Conservation (phyloP, 148 eudicot genomes). For the Rhododendron henanense region DNA sequence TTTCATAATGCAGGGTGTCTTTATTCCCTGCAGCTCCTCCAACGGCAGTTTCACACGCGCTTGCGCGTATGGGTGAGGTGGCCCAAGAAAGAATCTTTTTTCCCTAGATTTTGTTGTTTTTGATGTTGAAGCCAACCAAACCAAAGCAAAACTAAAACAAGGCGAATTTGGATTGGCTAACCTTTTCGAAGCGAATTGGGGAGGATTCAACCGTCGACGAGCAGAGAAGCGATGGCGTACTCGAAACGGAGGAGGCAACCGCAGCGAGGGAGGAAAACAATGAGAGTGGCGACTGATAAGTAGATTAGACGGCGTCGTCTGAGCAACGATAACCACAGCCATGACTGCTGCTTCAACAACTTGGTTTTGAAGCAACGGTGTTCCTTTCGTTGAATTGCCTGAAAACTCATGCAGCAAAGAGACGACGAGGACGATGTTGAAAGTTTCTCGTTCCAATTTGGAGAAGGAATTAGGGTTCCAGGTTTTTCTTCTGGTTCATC, state of each 20-base stretch:
- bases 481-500: constrained; percentile 3
- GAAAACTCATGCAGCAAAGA: constrained; percentile 13
- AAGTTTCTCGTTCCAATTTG: neutral
- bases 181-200: constrained; percentile 30
- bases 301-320: constrained; percentile 32
- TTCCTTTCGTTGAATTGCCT: neutral
- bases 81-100: too few relatives aligned
- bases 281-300: neutral
- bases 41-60: too few relatives aligned
- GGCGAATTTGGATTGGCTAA: neutral
- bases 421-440: neutral
- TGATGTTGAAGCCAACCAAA: neutral
- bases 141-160: neutral
- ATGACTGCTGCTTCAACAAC: neutral
- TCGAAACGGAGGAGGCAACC: constrained; percentile 21
- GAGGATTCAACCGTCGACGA: constrained; percentile 35
- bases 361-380: neutral
- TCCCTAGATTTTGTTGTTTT: neutral
- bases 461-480: neutral
- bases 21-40: too few relatives aligned
- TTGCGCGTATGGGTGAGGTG: too few relatives aligned
- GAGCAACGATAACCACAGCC: constrained; percentile 19
- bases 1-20: neutral
- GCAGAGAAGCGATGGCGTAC: constrained; percentile 34
- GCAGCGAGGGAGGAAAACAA: neutral